Base-by-base conservation (phyloP, 164 flowering plant species). In the Chloranthus sessilifolius region DNA sequence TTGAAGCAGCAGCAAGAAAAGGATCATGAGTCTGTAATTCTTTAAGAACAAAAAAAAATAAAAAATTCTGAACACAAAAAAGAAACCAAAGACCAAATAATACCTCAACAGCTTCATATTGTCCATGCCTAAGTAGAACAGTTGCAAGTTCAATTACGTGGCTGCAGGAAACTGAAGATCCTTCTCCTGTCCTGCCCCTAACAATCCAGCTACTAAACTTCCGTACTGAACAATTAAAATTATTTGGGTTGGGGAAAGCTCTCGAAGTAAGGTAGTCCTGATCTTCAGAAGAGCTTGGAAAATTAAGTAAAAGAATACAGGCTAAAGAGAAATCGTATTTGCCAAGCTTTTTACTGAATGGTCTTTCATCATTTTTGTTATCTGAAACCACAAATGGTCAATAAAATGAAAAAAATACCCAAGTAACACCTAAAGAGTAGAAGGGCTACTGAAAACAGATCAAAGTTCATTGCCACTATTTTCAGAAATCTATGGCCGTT, bases 41-140 rank as follows among this genome's bases (percentile, higher is more conserved):
- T 53, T 16, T 12, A 20, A 20, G 27, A 14, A 53, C 37, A 3
- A 17, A 3, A 10, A 27, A 44, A 23, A 5, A 20, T 15, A 15
- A 44, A 21, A 17, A 39, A 5, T n/a, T n/a, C n/a, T 17, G 37
- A 44, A 23, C 5, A 20, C 14, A 15, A 44, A 21, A 17, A 39
- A 5, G 11, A 57, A 52, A 50, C 21, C 31, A 10, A 47, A 28
- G 39, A 19, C 23, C 40, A 60, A 37, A 38, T 23, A 24, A 41
- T 28, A 92, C 96, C 98, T 88, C 84, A 71, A 77, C 85, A 55
- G 96, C 94, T 56, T 76, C 73, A 70, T 74, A 86, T 52, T 92
- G 98, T 25, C 86, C 82, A 65, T 83, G 77, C 66, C 61, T 75
- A 38, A 92, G 77, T 43, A 88, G 72, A 56, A 79, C 48, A 9